phyloP scores from a whole-genome alignment of 306 rosid species.

The Cicer pinnatifidum region DNA sequence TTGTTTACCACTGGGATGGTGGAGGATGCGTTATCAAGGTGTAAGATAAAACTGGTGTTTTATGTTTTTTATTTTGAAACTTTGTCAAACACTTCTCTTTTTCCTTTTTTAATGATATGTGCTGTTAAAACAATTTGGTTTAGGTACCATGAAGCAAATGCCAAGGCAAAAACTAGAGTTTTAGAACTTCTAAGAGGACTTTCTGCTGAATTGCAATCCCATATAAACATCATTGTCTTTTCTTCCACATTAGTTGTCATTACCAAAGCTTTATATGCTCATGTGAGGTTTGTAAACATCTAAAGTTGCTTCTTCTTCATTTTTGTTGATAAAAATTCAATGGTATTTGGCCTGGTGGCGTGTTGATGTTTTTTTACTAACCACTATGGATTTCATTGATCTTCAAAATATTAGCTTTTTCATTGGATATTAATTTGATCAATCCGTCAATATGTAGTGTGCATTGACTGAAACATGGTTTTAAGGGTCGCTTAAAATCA shows the following conservation, averaged over 20 bases:
- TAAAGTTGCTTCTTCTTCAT: conserved; percentile 42
- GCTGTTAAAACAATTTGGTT: conserved; percentile 39
- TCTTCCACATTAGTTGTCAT: conserved; percentile 85
- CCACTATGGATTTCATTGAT: conserved; percentile 14
- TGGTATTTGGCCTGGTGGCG: conserved; percentile 17
- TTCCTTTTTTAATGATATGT: conserved; percentile 21
- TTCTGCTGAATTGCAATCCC: conserved; percentile 75
- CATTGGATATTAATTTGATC: conserved; percentile 1
- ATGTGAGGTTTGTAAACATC: conserved; percentile 78
- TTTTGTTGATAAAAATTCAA: conserved; percentile 33
- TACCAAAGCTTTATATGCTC: conserved; percentile 90
- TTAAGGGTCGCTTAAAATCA: conserved; percentile 33
- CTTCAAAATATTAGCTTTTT: conserved; percentile 10
- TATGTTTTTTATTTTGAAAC: conserved; percentile 5
- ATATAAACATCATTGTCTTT: conserved; percentile 78
- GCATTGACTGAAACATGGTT: conserved; percentile 18
- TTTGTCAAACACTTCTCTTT: conserved; percentile 6
- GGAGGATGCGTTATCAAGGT: conserved; percentile 88
- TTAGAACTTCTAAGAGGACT: conserved; percentile 80
- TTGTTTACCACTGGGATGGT: conserved; percentile 89
- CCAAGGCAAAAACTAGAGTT: conserved; percentile 75
- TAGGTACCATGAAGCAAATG: conserved; percentile 85
- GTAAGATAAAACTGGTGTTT: background rate
- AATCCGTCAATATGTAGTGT: background rate
- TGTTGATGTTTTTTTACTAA: background rate